Base-by-base conservation (phyloP, 768 basidiomycete genomes). In the Suillus decipiens region DNA sequence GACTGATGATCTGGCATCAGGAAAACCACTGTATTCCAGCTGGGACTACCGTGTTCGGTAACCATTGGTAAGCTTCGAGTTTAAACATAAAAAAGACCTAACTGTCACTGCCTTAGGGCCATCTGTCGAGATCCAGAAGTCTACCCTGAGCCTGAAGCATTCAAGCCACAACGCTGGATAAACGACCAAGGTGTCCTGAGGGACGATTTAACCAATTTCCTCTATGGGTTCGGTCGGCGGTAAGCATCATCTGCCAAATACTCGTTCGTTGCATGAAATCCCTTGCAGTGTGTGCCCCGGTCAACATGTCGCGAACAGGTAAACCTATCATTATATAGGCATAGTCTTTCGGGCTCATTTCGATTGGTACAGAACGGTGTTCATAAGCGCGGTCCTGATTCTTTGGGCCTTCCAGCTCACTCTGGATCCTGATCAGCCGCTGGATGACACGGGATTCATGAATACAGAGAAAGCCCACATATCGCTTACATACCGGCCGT, bases 371-470 rank as follows among this genome's bases (percentile, higher is more conserved):
- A 72, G 84, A 4, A 87, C 87, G 1, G 75, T 88, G 1, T 86
- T 85, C 68, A 73, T 88, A 57, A 88, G 85, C 69, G 82, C 84
- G 0, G 84, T 85, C 0, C 76, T 86, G n/a, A 71, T 84, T 7
- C 78, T 86, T 86, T 89, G 69, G 84, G 48, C 48, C 9, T 50
- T 50, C 28, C 48, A 28, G 28, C 48, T 50, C 15, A 50, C 48
- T 31, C 48, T 50, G 15, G 15, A 50, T 17, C 28, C 28, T 31
- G 7, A 28, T 17, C 28, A 28, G 28, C 28, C 15, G 28, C 15
- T 50, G 48, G 48, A 82, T 5, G 82, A 86, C 67, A 82, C 80
- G 5, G 83, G 84, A 8, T 86, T 86, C 69, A 78, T 81, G 1
- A 85, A 86, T 63, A 5, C 48, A 28, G 48, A 50, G 48, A 50